phyloP scores from a whole-genome alignment of 305 asterid species.

The Fraxinus sp. region DNA sequence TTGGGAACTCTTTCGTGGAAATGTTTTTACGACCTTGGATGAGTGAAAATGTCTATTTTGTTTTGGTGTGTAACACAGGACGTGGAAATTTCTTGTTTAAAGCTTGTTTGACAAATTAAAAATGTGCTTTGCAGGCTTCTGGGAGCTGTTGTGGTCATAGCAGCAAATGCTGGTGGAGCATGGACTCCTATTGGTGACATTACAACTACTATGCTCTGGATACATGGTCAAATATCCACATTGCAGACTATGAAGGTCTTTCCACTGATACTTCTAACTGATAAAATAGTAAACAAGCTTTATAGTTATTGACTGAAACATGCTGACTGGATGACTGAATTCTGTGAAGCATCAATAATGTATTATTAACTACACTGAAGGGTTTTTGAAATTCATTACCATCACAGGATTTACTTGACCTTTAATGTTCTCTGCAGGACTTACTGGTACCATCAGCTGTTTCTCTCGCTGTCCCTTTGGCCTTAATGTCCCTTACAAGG shows the following conservation, averaged over 20 bases:
- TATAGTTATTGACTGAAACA: slow-evolving; percentile 4
- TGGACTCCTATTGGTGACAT: slow-evolving; percentile 99
- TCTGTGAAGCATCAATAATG: background rate
- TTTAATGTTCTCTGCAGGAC: slow-evolving; percentile 44
- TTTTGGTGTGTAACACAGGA: background rate
- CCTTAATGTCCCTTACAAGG: slow-evolving; percentile 95
- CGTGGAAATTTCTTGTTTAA: background rate
- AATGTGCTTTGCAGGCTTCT: slow-evolving; percentile 66
- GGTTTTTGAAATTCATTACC: background rate
- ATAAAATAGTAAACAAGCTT: background rate
- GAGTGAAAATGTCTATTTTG: background rate
- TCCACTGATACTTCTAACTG: slow-evolving; percentile 16
- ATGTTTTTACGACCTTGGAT: background rate
- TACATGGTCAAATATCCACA: slow-evolving; percentile 96
- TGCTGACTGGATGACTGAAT: background rate
- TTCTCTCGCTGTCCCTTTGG: slow-evolving; percentile 89
- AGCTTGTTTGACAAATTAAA: background rate
- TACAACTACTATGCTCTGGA: slow-evolving; percentile 99
- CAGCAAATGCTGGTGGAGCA: slow-evolving; percentile 99
- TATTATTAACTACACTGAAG: background rate
- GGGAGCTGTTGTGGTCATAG: slow-evolving; percentile 92
- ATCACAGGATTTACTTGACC: background rate
- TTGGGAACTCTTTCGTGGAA: background rate
- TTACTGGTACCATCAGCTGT: slow-evolving; percentile 63
- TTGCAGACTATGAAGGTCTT: slow-evolving; percentile 88